Evolutionary conservation across 371 early-diverging fungal species (phyloP), one percentile per base, ranked within the genome.

Genomic region (Mucor piriformis): DNA sequence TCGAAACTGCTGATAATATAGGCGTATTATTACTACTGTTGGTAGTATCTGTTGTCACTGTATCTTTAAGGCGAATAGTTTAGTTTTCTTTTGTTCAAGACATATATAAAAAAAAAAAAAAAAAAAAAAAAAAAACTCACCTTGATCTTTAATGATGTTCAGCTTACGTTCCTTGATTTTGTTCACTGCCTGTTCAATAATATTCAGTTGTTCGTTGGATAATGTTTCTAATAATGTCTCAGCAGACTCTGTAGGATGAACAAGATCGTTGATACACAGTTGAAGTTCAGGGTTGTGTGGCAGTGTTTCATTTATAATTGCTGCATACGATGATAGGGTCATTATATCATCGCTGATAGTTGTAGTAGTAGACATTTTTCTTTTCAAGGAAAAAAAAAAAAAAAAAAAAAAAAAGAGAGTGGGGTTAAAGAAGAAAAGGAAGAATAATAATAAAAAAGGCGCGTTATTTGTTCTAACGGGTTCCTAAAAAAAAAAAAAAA

Each of bases 151-250:
- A 6, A 21, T 15, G 11, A 15, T 11, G 7, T 40, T 38, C 11
- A 54, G n/a, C 35, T 76, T 76, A 29, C 66, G 69, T 44, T 71
- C 69, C 48, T 73, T 68, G 34, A 76, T 69, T 42, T 69, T 76
- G 38, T 61, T 61, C 4, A 76, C 58, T n/a, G 77, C 66, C 25
- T 67, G 63, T 61, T 76, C 73, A 34, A 76, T 70, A 3, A 70
- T 52, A 53, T 42, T 65, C 46, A 76, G 51, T 61, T 76, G 73
- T 44, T 76, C 77, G 24, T 60, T 64, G 18, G 77, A 73, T 44
- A 76, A 52, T 2, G 63, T 57, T 44, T 70, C 71, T 57, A 76
- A 25, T 25, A 76, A 57, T 3, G 52, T 61, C 47, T 76, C 73
- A 16, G 77, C 71, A 24, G 54, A 57, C 43, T 71, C 71, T 29